These are phyloP conservation scores for Mortierella claussenii DNA, from an alignment of 192 early-diverging fungal genomes.

Conservation along the genomic window DNA sequence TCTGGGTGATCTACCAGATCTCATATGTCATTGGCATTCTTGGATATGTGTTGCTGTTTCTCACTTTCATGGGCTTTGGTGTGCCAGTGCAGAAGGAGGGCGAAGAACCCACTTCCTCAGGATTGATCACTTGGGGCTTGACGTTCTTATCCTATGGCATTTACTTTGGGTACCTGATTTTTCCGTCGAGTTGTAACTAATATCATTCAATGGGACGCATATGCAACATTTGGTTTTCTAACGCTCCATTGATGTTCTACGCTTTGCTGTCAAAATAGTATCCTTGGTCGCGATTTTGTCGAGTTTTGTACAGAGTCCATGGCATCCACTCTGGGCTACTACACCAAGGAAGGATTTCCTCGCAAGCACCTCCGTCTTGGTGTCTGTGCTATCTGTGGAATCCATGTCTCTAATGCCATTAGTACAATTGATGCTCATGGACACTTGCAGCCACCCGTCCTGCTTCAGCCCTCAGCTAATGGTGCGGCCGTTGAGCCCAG, in stretches of 20 bases:
- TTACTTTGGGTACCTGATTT: slow-evolving; percentile 78
- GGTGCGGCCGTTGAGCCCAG: slow-evolving; percentile 48
- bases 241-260: too few species aligned
- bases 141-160: slow-evolving; percentile 65
- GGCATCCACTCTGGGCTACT: slow-evolving; percentile 71
- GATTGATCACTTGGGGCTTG: slow-evolving; percentile 52
- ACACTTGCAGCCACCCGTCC: slow-evolving; percentile 39
- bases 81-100: slow-evolving; percentile 20
- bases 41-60: slow-evolving; percentile 64
- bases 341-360: slow-evolving; percentile 69
- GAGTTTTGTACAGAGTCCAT: slow-evolving; percentile 72
- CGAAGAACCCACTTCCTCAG: slow-evolving; percentile 42
- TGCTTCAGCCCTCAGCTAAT: slow-evolving; percentile 35
- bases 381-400: slow-evolving; percentile 70
- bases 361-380: slow-evolving; percentile 61
- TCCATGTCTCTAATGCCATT: slow-evolving; percentile 52
- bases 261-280: slow-evolving; percentile 55
- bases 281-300: slow-evolving; percentile 69
- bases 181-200: too few species aligned
- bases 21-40: slow-evolving; percentile 66
- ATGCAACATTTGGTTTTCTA: not conserved
- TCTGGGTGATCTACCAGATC: slow-evolving; percentile 64
- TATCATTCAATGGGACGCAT: too few species aligned
- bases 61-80: slow-evolving; percentile 65
- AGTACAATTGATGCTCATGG: slow-evolving; percentile 51